Evolutionary conservation across 768 basidiomycete genomes (phyloP).

Genomic region (Pleurotus platypus): DNA sequence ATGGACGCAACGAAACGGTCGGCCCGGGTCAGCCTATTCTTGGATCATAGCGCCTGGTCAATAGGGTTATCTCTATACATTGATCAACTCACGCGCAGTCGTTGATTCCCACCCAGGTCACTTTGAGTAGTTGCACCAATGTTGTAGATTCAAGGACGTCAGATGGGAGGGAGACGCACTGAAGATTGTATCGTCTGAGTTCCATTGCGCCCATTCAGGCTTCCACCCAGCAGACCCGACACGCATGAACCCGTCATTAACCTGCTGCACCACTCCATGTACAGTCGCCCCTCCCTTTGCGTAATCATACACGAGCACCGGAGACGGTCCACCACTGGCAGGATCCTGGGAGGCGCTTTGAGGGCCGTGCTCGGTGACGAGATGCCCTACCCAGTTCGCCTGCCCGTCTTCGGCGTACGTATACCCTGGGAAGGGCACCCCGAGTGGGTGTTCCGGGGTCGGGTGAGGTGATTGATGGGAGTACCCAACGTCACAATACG

Average conservation of each 20-base stretch:
- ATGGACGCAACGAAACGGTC: conserved; percentile 21
- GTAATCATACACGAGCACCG: conserved; percentile 54
- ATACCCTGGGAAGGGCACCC: conserved; percentile 44
- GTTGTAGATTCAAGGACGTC: too few species aligned
- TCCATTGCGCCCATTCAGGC: conserved; percentile 39
- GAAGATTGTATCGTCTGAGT: conserved; percentile 41
- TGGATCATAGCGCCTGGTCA: not conserved
- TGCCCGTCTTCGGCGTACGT: conserved; percentile 42
- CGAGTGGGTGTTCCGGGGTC: conserved; percentile 39
- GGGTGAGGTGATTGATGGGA: conserved; percentile 25
- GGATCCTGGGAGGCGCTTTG: conserved; percentile 25
- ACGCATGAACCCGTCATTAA: conserved; percentile 32
- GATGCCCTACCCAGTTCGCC: conserved; percentile 63
- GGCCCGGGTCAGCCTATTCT: conserved; percentile 3
- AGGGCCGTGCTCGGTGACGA: conserved; percentile 39
- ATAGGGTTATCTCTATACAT: not conserved
- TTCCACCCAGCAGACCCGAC: conserved; percentile 24
- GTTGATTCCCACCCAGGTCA: conserved; percentile 25
- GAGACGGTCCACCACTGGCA: conserved; percentile 21
- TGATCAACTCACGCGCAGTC: conserved; percentile 46
- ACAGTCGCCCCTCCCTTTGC: conserved; percentile 52
- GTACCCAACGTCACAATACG: conserved; percentile 46
- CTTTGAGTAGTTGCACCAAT: too few species aligned
- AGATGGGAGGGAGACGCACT: conserved; percentile 27
- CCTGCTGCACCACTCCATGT: conserved; percentile 35